Percentiles rank a stretch among this genome's conserved stretches.
These are phyloP conservation scores for Salix caprea DNA, from an alignment of 345 rosid genomes.

Conservation along the genomic window DNA sequence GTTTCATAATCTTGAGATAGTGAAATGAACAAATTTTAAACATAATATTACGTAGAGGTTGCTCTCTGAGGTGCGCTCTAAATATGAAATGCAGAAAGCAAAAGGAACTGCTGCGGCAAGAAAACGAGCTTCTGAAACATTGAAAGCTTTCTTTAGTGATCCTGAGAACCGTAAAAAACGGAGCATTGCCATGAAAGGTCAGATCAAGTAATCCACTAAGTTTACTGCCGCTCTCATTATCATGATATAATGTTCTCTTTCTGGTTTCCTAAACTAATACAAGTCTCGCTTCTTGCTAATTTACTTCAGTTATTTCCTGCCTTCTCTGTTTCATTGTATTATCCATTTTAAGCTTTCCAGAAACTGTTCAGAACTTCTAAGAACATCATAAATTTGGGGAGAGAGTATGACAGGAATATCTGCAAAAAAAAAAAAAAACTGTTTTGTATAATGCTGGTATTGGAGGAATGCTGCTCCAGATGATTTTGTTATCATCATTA, in stretches of 20 bases:
- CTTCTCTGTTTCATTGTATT: neutral
- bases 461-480: neutral
- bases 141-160: slow-evolving; percentile 74
- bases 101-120: slow-evolving; percentile 86
- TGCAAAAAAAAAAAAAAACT: neutral
- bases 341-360: too few species aligned
- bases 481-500: neutral
- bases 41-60: neutral
- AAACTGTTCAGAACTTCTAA: too few species aligned
- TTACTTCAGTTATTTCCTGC: neutral
- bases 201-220: neutral
- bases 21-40: slow-evolving; percentile 1
- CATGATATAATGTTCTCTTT: neutral
- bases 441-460: neutral
- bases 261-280: neutral
- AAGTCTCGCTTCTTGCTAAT: neutral
- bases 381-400: too few species aligned
- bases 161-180: slow-evolving; percentile 75
- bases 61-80: neutral
- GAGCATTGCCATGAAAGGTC: slow-evolving; percentile 93
- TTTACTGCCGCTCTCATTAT: neutral
- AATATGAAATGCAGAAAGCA: slow-evolving; percentile 51
- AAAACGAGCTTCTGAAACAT: slow-evolving; percentile 65
- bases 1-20: neutral
- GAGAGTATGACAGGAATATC: too few species aligned